Percentiles rank a stretch among this genome's conserved stretches.
Evolutionary conservation across 78 protist genomes (phyloP).

Genomic region (Paulinella micropora): DNA sequence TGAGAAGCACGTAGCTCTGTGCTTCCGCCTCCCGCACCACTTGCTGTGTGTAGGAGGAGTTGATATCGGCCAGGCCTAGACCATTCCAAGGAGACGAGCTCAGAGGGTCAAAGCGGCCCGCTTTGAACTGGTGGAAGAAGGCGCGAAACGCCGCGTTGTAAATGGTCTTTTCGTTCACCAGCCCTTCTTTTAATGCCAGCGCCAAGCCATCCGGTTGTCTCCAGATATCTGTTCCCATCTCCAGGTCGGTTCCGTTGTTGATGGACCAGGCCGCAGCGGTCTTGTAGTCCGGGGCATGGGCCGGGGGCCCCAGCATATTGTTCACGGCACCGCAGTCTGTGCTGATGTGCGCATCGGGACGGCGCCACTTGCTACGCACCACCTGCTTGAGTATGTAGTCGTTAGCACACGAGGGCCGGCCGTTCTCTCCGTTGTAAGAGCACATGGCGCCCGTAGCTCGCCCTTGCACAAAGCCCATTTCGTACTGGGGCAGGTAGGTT

Average conservation of each 20-base stretch:
- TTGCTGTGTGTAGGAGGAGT: too few species aligned
- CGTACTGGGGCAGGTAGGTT: not conserved
- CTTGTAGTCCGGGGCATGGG: not conserved
- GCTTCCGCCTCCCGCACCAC: too few species aligned
- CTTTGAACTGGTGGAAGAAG: not conserved
- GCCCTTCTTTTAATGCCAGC: not conserved
- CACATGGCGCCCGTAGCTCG: not conserved
- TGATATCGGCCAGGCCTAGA: too few species aligned
- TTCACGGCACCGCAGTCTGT: slow-evolving; percentile 25
- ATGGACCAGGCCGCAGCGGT: slow-evolving; percentile 3
- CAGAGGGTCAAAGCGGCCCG: slow-evolving; percentile 5
- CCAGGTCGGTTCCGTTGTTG: slow-evolving; percentile 16
- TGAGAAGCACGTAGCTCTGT: too few species aligned
- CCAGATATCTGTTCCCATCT: not conserved
- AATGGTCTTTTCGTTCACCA: not conserved
- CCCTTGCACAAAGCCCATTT: not conserved
- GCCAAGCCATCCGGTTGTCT: not conserved
- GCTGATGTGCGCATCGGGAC: slow-evolving; percentile 8
- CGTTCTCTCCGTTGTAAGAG: not conserved
- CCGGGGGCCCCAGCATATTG: not conserved
- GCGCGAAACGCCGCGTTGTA: not conserved
- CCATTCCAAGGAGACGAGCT: not conserved
- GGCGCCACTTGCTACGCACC: slow-evolving; percentile 1
- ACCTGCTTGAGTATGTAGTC: too few species aligned
- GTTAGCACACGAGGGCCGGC: not conserved